These are phyloP conservation scores for Amanita pallidorosea DNA, from an alignment of 768 basidiomycete species.

Conservation along the genomic window DNA sequence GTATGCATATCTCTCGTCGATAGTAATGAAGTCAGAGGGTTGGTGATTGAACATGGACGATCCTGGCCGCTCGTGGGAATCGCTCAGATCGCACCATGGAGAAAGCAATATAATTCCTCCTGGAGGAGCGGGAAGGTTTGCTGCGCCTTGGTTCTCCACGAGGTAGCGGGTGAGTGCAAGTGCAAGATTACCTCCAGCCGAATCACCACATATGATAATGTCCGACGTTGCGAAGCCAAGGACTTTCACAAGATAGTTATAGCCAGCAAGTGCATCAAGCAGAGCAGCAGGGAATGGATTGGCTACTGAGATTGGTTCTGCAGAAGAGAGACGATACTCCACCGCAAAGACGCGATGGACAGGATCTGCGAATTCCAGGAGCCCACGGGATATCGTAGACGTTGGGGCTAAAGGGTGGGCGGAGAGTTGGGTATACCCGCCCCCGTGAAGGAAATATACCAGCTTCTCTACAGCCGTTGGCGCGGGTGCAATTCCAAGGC, in stretches of 20 bases:
- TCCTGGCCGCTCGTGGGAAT: conserved; percentile 25
- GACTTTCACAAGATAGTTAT: conserved; percentile 51
- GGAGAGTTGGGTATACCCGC: conserved; percentile 41
- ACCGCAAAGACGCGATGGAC: conserved; percentile 45
- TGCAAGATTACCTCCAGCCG: conserved; percentile 68
- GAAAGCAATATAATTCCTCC: conserved; percentile 42
- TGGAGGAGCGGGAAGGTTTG: conserved; percentile 31
- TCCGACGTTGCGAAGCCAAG: conserved; percentile 47
- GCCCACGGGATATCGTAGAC: conserved; percentile 31
- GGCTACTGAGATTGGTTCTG: conserved; percentile 25
- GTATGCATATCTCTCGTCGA: conserved; percentile 16
- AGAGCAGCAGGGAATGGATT: conserved; percentile 70
- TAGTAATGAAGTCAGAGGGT: conserved; percentile 27
- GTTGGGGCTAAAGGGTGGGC: conserved; percentile 46
- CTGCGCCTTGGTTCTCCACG: conserved; percentile 29
- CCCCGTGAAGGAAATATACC: conserved; percentile 55
- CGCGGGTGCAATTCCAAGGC: conserved; percentile 22
- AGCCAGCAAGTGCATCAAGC: conserved; percentile 65
- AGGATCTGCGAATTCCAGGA: conserved; percentile 32
- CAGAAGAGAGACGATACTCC: conserved; percentile 62
- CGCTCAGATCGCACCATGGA: conserved; percentile 43
- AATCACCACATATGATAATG: conserved; percentile 65
- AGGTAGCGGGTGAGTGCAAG: conserved; percentile 55
- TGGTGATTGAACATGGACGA: conserved; percentile 24
- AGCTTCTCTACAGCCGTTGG: conserved; percentile 44